Evolutionary conservation across 2,329 filamentous ascomycete species (phyloP), one percentile per base, ranked within the genome.

Genomic region (Colletotrichum chrysophilum): DNA sequence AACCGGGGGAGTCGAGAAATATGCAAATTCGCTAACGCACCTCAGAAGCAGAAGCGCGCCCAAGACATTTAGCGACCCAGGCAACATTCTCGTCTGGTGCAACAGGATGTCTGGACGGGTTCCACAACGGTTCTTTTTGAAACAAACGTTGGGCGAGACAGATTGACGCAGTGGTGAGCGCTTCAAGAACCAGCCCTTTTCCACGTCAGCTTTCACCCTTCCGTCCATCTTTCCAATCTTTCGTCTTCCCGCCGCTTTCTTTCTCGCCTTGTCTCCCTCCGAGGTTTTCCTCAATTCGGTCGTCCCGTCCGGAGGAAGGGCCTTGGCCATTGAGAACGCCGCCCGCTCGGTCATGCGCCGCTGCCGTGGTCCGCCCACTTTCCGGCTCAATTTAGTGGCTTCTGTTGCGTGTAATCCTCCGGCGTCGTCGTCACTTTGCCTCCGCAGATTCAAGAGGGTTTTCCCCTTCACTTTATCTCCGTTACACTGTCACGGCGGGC

Each of bases 341-440:
- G 55, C 61, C 38, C 60, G 38, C 66, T 74, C 66, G 66, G 66
- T 70, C 66, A 74, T 64, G 66, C 66, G 68, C 61, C 72, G 73
- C 30, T 66, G 18, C 56, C 24, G 58, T 58, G 32, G 32, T 48
- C 56, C 70, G 70, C 64, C 74, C 70, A 73, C 74, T 60, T 76
- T 26, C 74, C 74, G 70, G 70, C 34, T 21, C 26, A 38, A 60
- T 26, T 60, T 43, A 32, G 66, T 48, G 55, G 52, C 52, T 60
- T 4, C 14, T 69, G 58, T 36, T 66, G 43, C 52, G 36, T 66
- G 26, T 30, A 60, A 60, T 32, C 58, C 18, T 52, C 28, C 43
- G 55, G 18, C 56, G 62, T 48, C 69, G 70, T 34, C 62, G 58
- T 70, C 68, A 55, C 28, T 34, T 58, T 24, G 26, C 16, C n/a